A percentile compares a stretch with the other conserved stretches of the same genome.
Conservation (phyloP, 768 basidiomycete genomes). For the Serendipita sp. region DNA sequence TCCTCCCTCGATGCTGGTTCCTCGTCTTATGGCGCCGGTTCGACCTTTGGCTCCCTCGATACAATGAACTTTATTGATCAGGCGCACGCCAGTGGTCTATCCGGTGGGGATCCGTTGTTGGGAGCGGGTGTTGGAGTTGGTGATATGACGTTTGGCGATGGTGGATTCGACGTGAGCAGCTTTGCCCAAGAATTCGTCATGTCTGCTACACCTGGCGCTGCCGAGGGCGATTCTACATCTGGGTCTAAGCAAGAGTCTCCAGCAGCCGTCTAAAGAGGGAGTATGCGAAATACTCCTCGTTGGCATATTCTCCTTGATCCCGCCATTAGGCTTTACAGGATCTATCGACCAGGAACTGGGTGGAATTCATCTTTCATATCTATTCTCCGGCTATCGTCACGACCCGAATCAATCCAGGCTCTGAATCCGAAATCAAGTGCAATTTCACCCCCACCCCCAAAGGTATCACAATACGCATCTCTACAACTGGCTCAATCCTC, state of each 20-base stretch:
- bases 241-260: background rate
- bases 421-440: no score
- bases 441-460: no score
- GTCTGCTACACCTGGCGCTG: background rate
- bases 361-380: no score
- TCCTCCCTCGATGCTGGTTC: background rate
- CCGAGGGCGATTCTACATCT: background rate
- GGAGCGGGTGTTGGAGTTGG: background rate
- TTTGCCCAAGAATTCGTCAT: background rate
- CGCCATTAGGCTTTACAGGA: no score
- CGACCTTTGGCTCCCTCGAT: constrained; percentile 1
- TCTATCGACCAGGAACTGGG: no score
- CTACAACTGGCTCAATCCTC: no score
- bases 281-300: no score
- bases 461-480: no score
- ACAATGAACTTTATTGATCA: constrained; percentile 3
- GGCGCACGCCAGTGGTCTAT: background rate
- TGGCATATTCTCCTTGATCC: no score
- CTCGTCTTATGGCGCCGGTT: background rate
- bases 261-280: background rate
- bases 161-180: background rate
- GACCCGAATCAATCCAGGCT: no score
- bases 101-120: background rate
- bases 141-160: background rate
- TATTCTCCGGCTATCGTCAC: no score